Conservation (phyloP, 768 basidiomycete genomes). For the Agrocybe pediades region DNA sequence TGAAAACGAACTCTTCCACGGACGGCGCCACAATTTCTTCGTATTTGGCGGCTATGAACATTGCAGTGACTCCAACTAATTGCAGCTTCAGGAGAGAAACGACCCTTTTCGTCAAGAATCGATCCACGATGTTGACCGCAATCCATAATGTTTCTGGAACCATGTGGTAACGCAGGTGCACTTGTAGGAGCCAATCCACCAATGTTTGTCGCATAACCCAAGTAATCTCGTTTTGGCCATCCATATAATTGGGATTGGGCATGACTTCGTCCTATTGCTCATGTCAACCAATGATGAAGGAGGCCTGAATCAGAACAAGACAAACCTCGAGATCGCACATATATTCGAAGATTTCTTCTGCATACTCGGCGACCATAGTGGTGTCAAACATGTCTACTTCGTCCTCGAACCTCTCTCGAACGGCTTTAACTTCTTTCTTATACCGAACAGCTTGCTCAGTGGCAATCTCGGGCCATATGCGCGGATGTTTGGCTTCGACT, state of each 20-base stretch:
- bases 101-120: constrained; percentile 86
- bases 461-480: constrained; percentile 75
- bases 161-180: constrained; percentile 98
- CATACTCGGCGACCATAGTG: constrained; percentile 97
- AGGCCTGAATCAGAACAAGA: constrained; percentile 5
- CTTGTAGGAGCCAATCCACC: constrained; percentile 97
- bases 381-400: constrained; percentile 77
- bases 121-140: constrained; percentile 94
- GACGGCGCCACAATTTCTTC: constrained; percentile 98
- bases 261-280: constrained; percentile 73
- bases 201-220: constrained; percentile 97
- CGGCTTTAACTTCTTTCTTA: constrained; percentile 60
- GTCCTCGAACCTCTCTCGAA: constrained; percentile 72
- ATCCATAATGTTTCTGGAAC: constrained; percentile 99
- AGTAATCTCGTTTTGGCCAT: constrained; percentile 85
- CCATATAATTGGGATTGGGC: constrained; percentile 94
- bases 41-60: constrained; percentile 99
- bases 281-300: constrained; percentile 12
- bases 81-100: constrained; percentile 91
- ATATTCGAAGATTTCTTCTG: constrained; percentile 97
- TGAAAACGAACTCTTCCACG: constrained; percentile 97
- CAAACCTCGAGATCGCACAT: constrained; percentile 92
- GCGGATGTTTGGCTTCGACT: constrained; percentile 40
- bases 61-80: constrained; percentile 96
- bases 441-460: constrained; percentile 62